Evolutionary conservation across 2,329 filamentous ascomycete species (phyloP), one percentile per base, ranked within the genome.

Genomic region (Cercospora zeae-maydis): DNA sequence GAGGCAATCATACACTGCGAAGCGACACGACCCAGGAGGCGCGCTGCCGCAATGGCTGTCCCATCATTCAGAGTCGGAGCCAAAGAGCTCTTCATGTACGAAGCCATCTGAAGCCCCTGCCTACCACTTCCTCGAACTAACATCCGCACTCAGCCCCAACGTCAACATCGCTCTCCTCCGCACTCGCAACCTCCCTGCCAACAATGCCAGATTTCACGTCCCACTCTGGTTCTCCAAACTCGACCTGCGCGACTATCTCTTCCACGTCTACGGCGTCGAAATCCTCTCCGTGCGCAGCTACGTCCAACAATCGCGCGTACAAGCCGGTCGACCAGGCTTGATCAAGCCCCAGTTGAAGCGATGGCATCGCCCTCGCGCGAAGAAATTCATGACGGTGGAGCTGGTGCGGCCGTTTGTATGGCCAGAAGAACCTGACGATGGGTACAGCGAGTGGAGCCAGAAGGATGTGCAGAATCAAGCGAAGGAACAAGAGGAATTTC

Each of bases 301-400:
- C 74, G 85, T 98, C 73, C 87, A 90, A 71, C 86, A 88, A 78
- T 83, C 86, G 75, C 85, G 84, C 52, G 76, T 88, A 36, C 84
- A 83, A 62, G 84, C 85, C 67, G 79, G 81, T 65, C 74, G 77
- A 49, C 73, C 75, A 68, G 42, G 45, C 27, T 47, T 64, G 14
- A 47, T 51, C 4, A 60, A 66, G 5, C 71, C 71, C 13, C 62
- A 65, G 7, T 14, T 63, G 4, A 72, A 83, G 64, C 82, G 83
- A 66, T 87, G 86, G 81, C 88, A 86, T 76, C 86, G 93, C 24
- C 89, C 90, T 27, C 82, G 84, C 67, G 81, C 87, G 55, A 84
- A 88, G 73, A 99, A 99, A 84, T 90, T 88, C 77, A 99, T 99
- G 95, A 96, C 90, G 45, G 91, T 96, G 49, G 91, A 97, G 82